Evolutionary conservation across 2,329 filamentous ascomycete species (phyloP).

Genomic region (Mariannaea sp.): DNA sequence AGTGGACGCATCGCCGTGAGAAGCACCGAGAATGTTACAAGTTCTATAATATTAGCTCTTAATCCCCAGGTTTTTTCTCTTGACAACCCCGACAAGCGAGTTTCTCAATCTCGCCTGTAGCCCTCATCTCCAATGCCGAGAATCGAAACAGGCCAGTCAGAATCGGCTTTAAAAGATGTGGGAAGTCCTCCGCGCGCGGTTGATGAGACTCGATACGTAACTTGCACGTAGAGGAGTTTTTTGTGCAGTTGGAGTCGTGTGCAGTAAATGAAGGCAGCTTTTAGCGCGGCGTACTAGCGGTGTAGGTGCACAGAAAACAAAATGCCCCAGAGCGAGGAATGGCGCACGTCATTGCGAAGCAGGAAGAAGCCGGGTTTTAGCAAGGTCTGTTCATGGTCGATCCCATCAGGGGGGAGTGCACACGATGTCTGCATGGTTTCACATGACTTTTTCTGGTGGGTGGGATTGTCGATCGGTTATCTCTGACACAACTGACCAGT

Average conservation of each 20-base stretch:
- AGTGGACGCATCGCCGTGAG: not conserved
- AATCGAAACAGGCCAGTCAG: too few relatives aligned
- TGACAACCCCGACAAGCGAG: not conserved
- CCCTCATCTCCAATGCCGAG: not conserved
- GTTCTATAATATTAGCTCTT: not conserved
- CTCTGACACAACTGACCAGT: conserved; percentile 30
- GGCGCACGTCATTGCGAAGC: conserved; percentile 32
- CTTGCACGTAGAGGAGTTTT: too few relatives aligned
- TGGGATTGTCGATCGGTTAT: conserved; percentile 37
- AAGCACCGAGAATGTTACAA: not conserved
- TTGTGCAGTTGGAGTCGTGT: too few relatives aligned
- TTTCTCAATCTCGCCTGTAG: not conserved
- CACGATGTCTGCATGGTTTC: conserved; percentile 16
- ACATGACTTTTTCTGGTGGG: conserved; percentile 16
- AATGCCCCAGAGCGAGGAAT: too few relatives aligned
- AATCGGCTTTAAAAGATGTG: too few relatives aligned
- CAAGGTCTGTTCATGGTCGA: conserved; percentile 7
- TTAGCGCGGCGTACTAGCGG: conserved; percentile 20
- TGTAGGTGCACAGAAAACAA: too few relatives aligned
- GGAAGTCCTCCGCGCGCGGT: too few relatives aligned
- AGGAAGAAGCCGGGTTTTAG: conserved; percentile 8
- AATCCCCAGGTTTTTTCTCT: not conserved
- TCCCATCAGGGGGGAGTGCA: conserved; percentile 8
- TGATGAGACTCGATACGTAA: too few relatives aligned
- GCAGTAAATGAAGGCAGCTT: not conserved